phyloP scores from a whole-genome alignment of 345 rosid species.

The Ceriops tagal region DNA sequence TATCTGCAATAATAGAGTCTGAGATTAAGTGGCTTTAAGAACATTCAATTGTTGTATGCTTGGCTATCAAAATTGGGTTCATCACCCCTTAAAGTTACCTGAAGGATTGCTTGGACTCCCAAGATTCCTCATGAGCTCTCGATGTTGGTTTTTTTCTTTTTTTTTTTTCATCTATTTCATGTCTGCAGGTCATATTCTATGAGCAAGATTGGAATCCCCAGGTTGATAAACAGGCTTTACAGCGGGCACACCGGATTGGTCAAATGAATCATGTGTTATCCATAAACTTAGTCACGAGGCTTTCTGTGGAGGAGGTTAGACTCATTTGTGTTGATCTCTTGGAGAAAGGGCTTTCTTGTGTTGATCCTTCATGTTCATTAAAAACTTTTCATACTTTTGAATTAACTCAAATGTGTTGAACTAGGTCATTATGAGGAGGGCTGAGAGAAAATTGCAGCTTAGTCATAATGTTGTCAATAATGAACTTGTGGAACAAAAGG shows the following conservation, averaged over 20 bases:
- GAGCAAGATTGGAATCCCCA: conserved; percentile 99
- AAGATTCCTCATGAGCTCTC: not conserved
- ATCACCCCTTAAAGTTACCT: not conserved
- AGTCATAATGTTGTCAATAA: conserved; percentile 70
- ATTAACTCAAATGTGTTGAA: conserved; percentile 7
- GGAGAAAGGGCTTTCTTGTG: not conserved
- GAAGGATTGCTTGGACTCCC: not conserved
- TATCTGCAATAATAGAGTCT: too few relatives aligned
- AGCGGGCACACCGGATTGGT: conserved; percentile 91
- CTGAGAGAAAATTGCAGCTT: conserved; percentile 75
- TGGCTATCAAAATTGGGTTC: not conserved
- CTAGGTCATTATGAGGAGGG: conserved; percentile 80
- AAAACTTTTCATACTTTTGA: not conserved
- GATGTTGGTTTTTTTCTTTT: not conserved
- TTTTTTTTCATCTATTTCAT: not conserved
- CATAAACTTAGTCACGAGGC: conserved; percentile 67
- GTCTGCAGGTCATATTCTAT: conserved; percentile 67
- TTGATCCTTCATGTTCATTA: not conserved
- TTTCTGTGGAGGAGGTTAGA: conserved; percentile 71
- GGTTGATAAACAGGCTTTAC: conserved; percentile 90
- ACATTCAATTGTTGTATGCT: not conserved
- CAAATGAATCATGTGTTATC: conserved; percentile 79
- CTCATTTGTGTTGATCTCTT: too few relatives aligned
- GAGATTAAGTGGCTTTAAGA: not conserved
- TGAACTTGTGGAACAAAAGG: conserved; percentile 35